Evolutionary conservation across 2,329 filamentous ascomycete genomes (phyloP), one percentile per base, ranked within the genome.

Genomic region (Thelonectria blattea): DNA sequence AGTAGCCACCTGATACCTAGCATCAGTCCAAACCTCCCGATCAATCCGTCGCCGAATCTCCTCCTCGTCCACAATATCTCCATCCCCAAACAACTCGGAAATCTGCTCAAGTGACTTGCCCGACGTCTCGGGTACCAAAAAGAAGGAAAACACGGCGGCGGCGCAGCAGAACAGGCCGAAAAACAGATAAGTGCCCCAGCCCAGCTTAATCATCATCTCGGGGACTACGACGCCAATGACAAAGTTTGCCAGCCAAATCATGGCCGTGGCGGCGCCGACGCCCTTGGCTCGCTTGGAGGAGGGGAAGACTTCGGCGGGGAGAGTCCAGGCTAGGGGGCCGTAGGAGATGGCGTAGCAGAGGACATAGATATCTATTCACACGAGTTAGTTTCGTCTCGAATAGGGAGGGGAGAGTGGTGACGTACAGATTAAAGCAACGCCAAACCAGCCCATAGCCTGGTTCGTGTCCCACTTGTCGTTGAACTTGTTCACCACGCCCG

Each of bases 121-220:
- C 0, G 65, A 58, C 0, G 66, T 68, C 39, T 68, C 66, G 2
- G 65, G 66, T 4, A 68, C 66, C 0, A 68, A 27, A 49, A 68
- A 67, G 39, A 64, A 68, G 0, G 66, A 68, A 30, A 65, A 86
- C 2, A 81, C 56, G 3, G 78, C 73, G 1, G 80, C 78, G 1
- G 83, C 68, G 0, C 80, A 65, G 60, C 82, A 85, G 64, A 84
- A 84, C 7, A 78, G 69, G 0, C 81, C 82, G 52, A 85, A 86
- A 73, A 86, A 85, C 9, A 83, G 73, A 58, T 85, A 85, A 0
- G 78, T 78, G 1, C 79, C 78, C 61, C 73, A 81, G 2, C 74
- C 75, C 0, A 81, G 83, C 42, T 81, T 79, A 54, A 83, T 73
- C 6, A 86, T 76, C 45, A 87, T 77, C 1, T 82, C 80, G 0